These are phyloP conservation scores for Malassezia restricta DNA, from an alignment of 1,284 basidiomycete genomes.

Conservation along the genomic window DNA sequence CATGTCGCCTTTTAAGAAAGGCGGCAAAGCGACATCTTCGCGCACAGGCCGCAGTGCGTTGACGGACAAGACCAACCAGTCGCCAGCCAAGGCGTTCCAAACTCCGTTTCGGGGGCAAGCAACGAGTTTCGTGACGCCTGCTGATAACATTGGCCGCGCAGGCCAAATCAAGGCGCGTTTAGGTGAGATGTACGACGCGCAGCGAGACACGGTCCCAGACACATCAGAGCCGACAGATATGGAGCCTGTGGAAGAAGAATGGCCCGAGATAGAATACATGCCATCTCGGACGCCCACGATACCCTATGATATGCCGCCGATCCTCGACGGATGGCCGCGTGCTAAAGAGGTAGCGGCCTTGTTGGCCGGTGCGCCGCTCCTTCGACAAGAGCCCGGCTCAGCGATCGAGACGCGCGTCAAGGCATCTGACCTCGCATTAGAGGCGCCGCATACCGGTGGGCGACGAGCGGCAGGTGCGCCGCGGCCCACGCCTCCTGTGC, in stretches of 20 bases:
- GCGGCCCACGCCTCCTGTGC: neutral
- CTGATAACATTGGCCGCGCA: conserved; percentile 30
- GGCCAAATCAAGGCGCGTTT: conserved; percentile 35
- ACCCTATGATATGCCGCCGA: conserved; percentile 25
- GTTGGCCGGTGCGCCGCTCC: conserved; percentile 6
- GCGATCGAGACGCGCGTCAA: neutral
- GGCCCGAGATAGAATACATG: conserved; percentile 36
- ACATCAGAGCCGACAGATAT: neutral
- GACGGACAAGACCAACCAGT: conserved; percentile 15
- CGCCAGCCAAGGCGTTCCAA: conserved; percentile 2
- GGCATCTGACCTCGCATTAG: neutral
- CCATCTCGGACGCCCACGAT: conserved; percentile 17
- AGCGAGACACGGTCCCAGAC: neutral
- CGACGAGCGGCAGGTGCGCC: neutral
- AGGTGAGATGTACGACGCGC: conserved; percentile 28
- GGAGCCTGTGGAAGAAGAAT: conserved; percentile 32
- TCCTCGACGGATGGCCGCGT: conserved; percentile 26
- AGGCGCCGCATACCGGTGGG: too few relatives aligned
- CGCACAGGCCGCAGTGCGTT: conserved; percentile 8
- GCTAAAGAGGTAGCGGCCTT: conserved; percentile 20
- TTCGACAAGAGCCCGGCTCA: neutral
- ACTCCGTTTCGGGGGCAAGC: neutral
- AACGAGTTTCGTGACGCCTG: conserved; percentile 30
- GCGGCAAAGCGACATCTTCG: neutral
- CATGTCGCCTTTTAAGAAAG: conserved; percentile 10